phyloP scores from a whole-genome alignment of 331 rosid species.

The Pyracantha coccinea region DNA sequence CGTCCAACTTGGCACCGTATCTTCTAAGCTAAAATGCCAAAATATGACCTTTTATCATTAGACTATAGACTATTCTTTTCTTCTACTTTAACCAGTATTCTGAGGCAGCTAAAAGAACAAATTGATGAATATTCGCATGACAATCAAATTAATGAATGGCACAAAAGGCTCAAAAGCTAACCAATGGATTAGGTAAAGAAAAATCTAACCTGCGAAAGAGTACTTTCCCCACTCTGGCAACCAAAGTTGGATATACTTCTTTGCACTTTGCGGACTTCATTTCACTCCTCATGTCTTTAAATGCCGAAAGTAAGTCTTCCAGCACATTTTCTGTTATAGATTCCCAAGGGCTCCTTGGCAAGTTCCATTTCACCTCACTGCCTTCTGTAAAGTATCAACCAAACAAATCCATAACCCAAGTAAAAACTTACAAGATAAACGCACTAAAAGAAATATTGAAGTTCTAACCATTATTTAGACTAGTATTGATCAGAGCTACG shows the following conservation, averaged over 20 bases:
- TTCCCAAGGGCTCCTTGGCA: conserved; percentile 20
- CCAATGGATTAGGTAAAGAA: neutral
- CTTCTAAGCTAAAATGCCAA: neutral
- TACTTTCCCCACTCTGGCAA: conserved; percentile 43
- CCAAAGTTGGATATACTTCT: conserved; percentile 15
- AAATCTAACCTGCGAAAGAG: conserved; percentile 26
- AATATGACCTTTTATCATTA: neutral
- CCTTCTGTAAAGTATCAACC: neutral
- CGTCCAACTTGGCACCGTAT: neutral
- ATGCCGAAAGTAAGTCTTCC: conserved; percentile 19
- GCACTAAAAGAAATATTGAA: neutral
- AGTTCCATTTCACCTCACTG: neutral
- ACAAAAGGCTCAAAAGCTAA: neutral
- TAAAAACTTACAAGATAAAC: neutral
- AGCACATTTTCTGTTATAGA: conserved; percentile 23
- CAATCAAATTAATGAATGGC: neutral
- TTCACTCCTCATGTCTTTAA: conserved; percentile 16
- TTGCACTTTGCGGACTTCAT: conserved; percentile 1
- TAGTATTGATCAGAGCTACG: conserved; percentile 12
- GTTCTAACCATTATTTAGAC: conserved; percentile 14
- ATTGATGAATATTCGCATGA: neutral
- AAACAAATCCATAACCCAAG: neutral
- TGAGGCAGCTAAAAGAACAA: neutral
- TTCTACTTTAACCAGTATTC: neutral
- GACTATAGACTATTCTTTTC: neutral